These are phyloP conservation scores for Linderniella brevidens DNA, from an alignment of 257 asterid species.

Conservation along the genomic window DNA sequence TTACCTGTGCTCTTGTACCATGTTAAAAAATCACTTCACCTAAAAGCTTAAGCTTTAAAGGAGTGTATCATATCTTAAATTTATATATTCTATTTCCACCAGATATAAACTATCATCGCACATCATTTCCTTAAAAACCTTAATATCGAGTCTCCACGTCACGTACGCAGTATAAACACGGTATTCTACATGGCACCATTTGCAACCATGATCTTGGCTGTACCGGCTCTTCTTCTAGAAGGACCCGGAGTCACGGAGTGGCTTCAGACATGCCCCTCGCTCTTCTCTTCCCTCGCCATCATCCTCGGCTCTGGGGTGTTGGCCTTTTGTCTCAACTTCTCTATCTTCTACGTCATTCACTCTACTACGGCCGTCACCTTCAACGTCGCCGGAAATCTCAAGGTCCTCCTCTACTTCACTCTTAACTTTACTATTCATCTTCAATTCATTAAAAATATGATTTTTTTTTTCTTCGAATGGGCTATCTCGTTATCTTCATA, in stretches of 20 bases:
- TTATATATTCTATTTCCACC: too few relatives aligned
- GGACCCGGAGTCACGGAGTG: constrained; percentile 67
- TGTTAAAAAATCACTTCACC: too few relatives aligned
- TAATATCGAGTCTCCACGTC: background rate
- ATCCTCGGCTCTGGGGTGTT: constrained; percentile 76
- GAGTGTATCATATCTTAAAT: too few relatives aligned
- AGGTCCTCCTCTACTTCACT: constrained; percentile 23
- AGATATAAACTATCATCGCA: constrained; percentile 2
- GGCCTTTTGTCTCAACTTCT: constrained; percentile 87
- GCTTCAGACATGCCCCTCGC: constrained; percentile 40
- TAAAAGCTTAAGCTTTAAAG: too few relatives aligned
- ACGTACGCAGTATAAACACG: constrained; percentile 60
- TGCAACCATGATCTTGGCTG: constrained; percentile 87
- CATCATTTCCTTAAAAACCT: too few relatives aligned
- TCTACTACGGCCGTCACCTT: constrained; percentile 95
- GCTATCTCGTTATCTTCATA: too few relatives aligned
- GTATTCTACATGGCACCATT: constrained; percentile 94
- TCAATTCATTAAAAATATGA: background rate
- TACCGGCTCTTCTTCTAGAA: constrained; percentile 71
- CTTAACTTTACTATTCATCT: too few relatives aligned
- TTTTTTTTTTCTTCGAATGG: too few relatives aligned
- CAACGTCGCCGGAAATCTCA: constrained; percentile 94
- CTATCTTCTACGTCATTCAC: constrained; percentile 87
- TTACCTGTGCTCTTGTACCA: too few relatives aligned
- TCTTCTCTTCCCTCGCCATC: constrained; percentile 40